These are phyloP conservation scores for Plasmodium ovale DNA, from an alignment of 169 alveolate species.

Conservation along the genomic window DNA sequence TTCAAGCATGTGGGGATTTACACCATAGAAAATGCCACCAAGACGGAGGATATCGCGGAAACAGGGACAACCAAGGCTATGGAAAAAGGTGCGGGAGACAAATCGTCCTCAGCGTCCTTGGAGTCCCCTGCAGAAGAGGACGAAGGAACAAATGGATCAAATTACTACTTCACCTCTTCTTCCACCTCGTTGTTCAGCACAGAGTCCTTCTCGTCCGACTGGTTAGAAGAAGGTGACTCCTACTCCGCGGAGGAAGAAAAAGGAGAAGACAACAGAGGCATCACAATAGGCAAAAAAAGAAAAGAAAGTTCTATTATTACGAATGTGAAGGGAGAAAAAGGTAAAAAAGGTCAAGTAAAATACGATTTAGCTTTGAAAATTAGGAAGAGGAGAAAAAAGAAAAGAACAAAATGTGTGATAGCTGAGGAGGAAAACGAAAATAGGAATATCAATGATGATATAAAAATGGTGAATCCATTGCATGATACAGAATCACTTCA, in stretches of 20 bases:
- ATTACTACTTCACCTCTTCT: conserved; percentile 67
- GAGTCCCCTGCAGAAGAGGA: not conserved
- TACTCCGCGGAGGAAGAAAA: not conserved
- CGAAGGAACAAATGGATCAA: not conserved
- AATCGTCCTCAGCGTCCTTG: too few relatives aligned
- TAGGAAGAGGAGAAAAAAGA: not conserved
- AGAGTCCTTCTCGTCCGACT: not conserved
- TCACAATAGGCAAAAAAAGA: not conserved
- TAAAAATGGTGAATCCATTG: conserved; percentile 23
- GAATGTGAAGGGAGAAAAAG: not conserved
- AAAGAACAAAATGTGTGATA: not conserved
- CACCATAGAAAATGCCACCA: conserved; percentile 48
- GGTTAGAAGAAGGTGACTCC: not conserved
- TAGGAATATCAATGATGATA: conserved; percentile 1
- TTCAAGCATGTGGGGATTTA: conserved; percentile 75
- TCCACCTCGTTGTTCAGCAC: not conserved
- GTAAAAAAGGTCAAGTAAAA: not conserved
- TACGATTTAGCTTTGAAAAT: not conserved
- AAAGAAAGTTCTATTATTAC: not conserved
- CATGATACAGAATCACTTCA: conserved; percentile 68
- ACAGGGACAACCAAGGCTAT: not conserved
- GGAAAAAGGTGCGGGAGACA: too few relatives aligned
- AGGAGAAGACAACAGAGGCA: not conserved
- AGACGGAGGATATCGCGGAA: not conserved
- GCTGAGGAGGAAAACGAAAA: not conserved